phyloP scores from a whole-genome alignment of 441 rosid species.

The Codiaeum variegatum region DNA sequence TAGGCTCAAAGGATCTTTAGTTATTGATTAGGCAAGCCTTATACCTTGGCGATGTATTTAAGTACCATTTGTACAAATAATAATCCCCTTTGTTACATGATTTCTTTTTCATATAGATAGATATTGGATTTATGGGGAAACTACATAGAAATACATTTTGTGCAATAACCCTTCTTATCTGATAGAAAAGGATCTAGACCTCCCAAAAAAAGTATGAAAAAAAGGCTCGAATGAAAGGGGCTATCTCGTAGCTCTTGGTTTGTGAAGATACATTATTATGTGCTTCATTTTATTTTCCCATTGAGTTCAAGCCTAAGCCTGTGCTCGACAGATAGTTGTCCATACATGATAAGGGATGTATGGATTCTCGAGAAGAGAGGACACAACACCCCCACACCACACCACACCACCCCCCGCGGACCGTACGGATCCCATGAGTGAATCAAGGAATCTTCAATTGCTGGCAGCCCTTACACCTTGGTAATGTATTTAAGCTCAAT shows the following conservation, averaged over 20 bases:
- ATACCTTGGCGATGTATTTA: no score
- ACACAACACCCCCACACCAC: no score
- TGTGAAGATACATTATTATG: constrained; percentile 19
- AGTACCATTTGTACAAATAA: no score
- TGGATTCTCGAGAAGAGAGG: constrained; percentile 25
- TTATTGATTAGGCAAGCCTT: no score
- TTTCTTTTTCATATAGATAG: constrained; percentile 17
- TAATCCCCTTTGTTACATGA: background rate
- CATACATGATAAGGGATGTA: constrained; percentile 21
- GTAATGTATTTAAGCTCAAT: no score
- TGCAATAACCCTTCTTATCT: background rate
- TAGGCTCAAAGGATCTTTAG: no score
- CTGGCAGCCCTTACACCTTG: no score
- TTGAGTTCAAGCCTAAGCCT: constrained; percentile 8
- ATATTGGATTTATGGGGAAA: constrained; percentile 1
- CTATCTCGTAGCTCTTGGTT: constrained; percentile 17
- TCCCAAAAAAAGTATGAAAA: no score
- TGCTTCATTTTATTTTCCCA: constrained; percentile 19
- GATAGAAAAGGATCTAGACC: constrained; percentile 12
- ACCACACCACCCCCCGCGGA: no score
- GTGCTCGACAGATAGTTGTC: constrained; percentile 20
- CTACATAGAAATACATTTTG: background rate
- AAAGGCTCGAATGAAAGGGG: no score
- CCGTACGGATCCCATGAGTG: no score
- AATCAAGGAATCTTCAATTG: no score